Evolutionary conservation across 495 filamentous ascomycete genomes (phyloP).

Genomic region (Annulohypoxylon stygium): DNA sequence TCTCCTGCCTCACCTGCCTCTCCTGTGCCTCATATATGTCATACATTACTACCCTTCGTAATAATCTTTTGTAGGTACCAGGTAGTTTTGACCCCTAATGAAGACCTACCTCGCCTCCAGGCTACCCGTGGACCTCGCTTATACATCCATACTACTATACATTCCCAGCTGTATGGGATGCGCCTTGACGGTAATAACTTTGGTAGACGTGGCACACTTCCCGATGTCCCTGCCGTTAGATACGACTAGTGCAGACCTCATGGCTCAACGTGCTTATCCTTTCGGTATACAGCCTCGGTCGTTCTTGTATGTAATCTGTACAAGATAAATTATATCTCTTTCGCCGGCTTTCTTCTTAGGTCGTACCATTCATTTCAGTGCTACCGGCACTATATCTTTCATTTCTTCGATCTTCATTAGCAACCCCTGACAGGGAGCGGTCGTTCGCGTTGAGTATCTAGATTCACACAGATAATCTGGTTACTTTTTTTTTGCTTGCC

Average conservation of each 20-base stretch:
- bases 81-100: constrained; percentile 1
- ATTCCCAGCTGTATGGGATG: neutral
- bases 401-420: neutral
- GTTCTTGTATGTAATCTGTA: constrained; percentile 20
- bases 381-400: neutral
- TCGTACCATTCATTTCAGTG: neutral
- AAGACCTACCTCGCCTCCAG: constrained; percentile 1
- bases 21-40: neutral
- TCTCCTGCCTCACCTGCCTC: neutral
- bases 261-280: constrained; percentile 14
- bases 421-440: neutral
- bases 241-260: constrained; percentile 30
- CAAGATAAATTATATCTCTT: constrained; percentile 30
- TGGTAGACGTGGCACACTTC: constrained; percentile 31
- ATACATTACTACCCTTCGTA: neutral
- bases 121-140: neutral
- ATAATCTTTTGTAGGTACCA: neutral
- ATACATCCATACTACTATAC: neutral
- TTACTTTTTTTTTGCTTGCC: constrained; percentile 6
- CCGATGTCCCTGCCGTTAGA: constrained; percentile 46
- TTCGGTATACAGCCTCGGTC: constrained; percentile 11
- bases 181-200: constrained; percentile 16
- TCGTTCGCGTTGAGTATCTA: neutral
- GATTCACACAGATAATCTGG: neutral
- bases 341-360: constrained; percentile 1